phyloP scores from a whole-genome alignment of 345 rosid genomes.

The Aethionema arabicum region DNA sequence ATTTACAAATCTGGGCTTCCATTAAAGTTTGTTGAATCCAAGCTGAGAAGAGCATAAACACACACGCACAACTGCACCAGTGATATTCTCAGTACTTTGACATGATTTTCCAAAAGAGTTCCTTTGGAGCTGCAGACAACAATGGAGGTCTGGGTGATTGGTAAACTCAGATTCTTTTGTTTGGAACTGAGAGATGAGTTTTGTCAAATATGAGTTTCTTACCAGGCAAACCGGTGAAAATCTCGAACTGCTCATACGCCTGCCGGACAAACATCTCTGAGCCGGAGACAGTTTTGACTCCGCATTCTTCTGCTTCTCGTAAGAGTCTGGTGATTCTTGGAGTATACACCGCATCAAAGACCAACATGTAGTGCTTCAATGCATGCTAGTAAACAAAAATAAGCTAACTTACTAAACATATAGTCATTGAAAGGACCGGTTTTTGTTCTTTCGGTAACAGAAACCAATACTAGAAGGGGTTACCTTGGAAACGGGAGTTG shows the following conservation, averaged over 20 bases:
- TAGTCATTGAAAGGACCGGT: neutral
- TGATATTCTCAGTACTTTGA: slow-evolving; percentile 47
- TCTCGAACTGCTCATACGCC: slow-evolving; percentile 83
- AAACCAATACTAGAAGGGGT: slow-evolving; percentile 1
- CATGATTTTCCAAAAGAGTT: slow-evolving; percentile 60
- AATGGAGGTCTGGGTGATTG: neutral
- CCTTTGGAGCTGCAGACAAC: slow-evolving; percentile 77
- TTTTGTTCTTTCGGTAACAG: slow-evolving; percentile 4
- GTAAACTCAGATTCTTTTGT: slow-evolving; percentile 18
- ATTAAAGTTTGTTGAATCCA: slow-evolving; percentile 15
- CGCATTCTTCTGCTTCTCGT: slow-evolving; percentile 79
- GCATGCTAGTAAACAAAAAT: slow-evolving; percentile 49
- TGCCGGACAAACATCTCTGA: slow-evolving; percentile 93
- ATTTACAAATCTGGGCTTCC: slow-evolving; percentile 16
- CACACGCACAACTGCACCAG: neutral
- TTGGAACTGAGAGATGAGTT: neutral
- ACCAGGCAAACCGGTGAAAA: slow-evolving; percentile 81
- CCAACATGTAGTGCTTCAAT: slow-evolving; percentile 66
- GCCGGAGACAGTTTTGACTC: slow-evolving; percentile 70
- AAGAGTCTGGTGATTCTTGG: slow-evolving; percentile 80
- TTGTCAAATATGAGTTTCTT: slow-evolving; percentile 16
- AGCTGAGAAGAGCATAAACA: slow-evolving; percentile 15
- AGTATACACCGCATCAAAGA: slow-evolving; percentile 86
- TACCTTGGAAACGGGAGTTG: slow-evolving; percentile 89
- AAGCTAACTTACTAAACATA: neutral